Base-by-base conservation (phyloP, 1,139 yeast species). In the Zygosaccharomyces sapae region DNA sequence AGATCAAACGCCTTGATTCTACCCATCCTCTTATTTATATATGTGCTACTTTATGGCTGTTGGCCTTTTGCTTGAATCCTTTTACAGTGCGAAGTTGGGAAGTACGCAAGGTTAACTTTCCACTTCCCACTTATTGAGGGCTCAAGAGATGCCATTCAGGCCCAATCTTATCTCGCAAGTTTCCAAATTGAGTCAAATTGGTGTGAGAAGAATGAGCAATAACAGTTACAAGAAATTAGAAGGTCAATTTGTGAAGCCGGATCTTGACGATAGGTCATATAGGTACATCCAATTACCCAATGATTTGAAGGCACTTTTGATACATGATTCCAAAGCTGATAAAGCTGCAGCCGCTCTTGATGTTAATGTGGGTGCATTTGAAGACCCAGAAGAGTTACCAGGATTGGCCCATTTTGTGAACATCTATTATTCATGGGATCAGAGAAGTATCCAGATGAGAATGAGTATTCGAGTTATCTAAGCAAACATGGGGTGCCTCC, bases 401-500 rank as follows among this genome's bases (percentile, higher is more conserved):
- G 98, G 98, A 1, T 72, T 92, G 52, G 98, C 98, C 2, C 98
- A 92, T 92, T 92, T 67, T 88, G 97, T 69, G 98, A 92, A 70
- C 98, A 92, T 68, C 73, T 92, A 56, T 72, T 92, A 51, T 92
- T 92, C 66, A 88, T 92, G 96, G 98, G 98, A n/a, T 90, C 97
- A 3, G 74, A 79, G 56, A 90, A 89, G 68, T 92, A 84, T 61
- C 97, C 98, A 0, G 74, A 77, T 50, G 98, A 92, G 66, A 89
- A 88, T 65, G 97, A 88, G 58, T 92, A 92, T 66, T 75, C 83
- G 40, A 79, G 83, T 47, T 92, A 77, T 64, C 70, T 92, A 51
- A 76, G 95, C 5, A 81, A 84, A 52, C 94, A 80, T 54, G 77
- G 80, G 85, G 85, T 25, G 69, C 70, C 38, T 76, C 80, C 16